A percentile compares a stretch with the other conserved stretches of the same genome.
These are phyloP conservation scores for Phytopythium helicoides DNA, from an alignment of 352 stramenopile species.

Conservation along the genomic window DNA sequence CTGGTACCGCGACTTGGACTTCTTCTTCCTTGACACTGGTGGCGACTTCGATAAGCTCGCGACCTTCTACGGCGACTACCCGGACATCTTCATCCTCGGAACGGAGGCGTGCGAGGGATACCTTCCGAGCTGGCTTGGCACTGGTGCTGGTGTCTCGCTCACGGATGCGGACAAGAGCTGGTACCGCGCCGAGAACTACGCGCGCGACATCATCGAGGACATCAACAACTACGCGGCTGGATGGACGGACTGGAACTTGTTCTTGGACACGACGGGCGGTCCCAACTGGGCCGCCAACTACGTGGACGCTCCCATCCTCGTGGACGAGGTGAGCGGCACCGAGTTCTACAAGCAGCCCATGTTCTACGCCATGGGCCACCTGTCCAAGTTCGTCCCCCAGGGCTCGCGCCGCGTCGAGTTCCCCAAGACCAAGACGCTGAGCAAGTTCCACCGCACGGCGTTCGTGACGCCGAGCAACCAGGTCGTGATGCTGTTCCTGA, in stretches of 20 bases:
- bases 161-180: constrained; percentile 46
- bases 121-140: constrained; percentile 42
- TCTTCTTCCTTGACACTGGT: constrained; percentile 31
- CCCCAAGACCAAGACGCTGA: constrained; percentile 22
- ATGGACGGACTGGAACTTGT: constrained; percentile 86
- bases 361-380: constrained; percentile 61
- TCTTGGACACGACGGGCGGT: constrained; percentile 51
- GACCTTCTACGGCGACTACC: constrained; percentile 53
- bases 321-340: constrained; percentile 28
- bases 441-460: constrained; percentile 34
- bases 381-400: constrained; percentile 50
- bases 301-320: constrained; percentile 58
- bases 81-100: constrained; percentile 74
- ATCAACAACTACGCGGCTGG: constrained; percentile 61
- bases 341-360: constrained; percentile 67
- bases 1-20: constrained; percentile 80
- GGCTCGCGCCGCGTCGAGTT: constrained; percentile 50
- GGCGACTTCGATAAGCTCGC: constrained; percentile 50
- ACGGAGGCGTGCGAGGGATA: constrained; percentile 79
- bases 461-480: constrained; percentile 50
- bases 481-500: constrained; percentile 43
- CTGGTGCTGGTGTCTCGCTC: constrained; percentile 39
- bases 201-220: constrained; percentile 81
- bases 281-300: constrained; percentile 76
- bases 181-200: constrained; percentile 67